phyloP scores from a whole-genome alignment of 2,329 filamentous ascomycete genomes.

The Leptographium wingfieldii region DNA sequence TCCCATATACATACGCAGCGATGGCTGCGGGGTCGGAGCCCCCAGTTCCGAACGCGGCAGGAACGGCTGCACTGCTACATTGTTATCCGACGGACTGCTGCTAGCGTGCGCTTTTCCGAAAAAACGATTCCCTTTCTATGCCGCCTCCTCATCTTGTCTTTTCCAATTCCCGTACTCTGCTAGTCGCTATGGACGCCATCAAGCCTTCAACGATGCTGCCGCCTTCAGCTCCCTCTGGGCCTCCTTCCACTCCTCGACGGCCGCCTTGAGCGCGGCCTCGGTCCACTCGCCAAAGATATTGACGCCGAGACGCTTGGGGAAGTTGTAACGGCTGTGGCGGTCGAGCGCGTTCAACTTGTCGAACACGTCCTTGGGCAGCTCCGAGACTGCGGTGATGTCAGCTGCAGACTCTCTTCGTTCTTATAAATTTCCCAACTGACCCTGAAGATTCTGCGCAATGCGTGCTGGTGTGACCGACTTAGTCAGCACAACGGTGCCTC shows the following conservation, averaged over 20 bases:
- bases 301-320: slow-evolving; percentile 32
- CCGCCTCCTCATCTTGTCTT: too few species aligned
- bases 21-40: background rate
- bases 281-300: slow-evolving; percentile 22
- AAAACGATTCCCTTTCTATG: too few species aligned
- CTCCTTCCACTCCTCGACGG: slow-evolving; percentile 6
- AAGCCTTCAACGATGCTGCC: background rate
- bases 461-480: slow-evolving; percentile 44
- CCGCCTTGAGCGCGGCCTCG: slow-evolving; percentile 1
- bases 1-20: background rate
- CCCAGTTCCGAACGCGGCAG: too few species aligned
- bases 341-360: slow-evolving; percentile 40
- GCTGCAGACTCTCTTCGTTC: background rate
- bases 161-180: too few species aligned
- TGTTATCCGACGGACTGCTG: too few species aligned
- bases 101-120: too few species aligned
- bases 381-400: slow-evolving; percentile 18
- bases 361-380: slow-evolving; percentile 40
- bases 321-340: slow-evolving; percentile 43
- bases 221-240: background rate
- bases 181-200: too few species aligned
- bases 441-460: slow-evolving; percentile 43
- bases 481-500: slow-evolving; percentile 65
- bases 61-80: too few species aligned
- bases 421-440: too few species aligned